A percentile compares a stretch with the other conserved stretches of the same genome.
phyloP scores from a whole-genome alignment of 768 basidiomycete genomes.

The Macrolepiota albuminosa region DNA sequence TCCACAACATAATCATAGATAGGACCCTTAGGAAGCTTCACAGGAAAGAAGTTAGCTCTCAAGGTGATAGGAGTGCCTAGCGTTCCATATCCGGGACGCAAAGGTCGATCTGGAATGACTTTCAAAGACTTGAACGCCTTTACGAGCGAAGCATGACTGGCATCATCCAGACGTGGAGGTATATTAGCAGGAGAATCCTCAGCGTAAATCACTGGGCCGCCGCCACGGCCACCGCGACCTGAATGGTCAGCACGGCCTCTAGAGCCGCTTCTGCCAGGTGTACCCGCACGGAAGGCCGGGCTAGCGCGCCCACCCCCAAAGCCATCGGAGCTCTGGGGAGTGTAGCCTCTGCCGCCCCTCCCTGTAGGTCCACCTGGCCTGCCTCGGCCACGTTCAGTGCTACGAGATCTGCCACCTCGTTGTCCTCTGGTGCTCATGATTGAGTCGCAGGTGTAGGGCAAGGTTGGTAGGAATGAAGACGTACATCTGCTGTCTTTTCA shows the following conservation, averaged over 20 bases:
- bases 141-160: conserved; percentile 33
- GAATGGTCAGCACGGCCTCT: conserved; percentile 19
- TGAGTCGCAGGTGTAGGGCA: conserved; percentile 9
- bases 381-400: conserved; percentile 9
- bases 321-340: conserved; percentile 11
- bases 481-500: neutral
- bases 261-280: conserved; percentile 19
- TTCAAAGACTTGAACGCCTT: conserved; percentile 30
- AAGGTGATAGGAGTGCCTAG: conserved; percentile 42
- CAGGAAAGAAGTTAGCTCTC: conserved; percentile 60
- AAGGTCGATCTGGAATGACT: conserved; percentile 33
- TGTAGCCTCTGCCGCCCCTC: conserved; percentile 14
- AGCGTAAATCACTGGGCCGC: conserved; percentile 34
- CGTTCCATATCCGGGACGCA: conserved; percentile 56
- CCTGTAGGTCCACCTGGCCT: conserved; percentile 12
- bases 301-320: conserved; percentile 18
- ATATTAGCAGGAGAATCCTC: conserved; percentile 29
- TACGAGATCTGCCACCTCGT: conserved; percentile 17
- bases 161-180: conserved; percentile 29
- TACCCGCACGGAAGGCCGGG: conserved; percentile 19
- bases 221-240: conserved; percentile 21
- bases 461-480: conserved; percentile 11
- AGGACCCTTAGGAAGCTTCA: conserved; percentile 40
- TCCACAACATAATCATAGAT: conserved; percentile 55
- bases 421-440: conserved; percentile 18